phyloP scores from a whole-genome alignment of 1,284 basidiomycete genomes.

The Heterobasidion parviporum region DNA sequence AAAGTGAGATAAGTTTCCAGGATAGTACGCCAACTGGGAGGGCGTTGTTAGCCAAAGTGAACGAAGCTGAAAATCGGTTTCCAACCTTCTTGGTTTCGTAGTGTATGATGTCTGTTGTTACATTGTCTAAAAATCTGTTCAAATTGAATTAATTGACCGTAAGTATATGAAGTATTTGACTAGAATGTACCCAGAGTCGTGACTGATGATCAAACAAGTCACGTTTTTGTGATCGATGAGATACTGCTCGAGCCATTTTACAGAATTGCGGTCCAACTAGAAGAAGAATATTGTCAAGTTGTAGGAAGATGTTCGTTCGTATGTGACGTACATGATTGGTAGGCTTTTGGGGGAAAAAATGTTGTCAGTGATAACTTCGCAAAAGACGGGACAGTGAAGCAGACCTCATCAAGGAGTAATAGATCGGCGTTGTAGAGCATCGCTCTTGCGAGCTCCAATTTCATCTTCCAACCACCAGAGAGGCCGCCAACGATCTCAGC shows the following conservation, averaged over 20 bases:
- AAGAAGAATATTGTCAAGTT: constrained; percentile 8
- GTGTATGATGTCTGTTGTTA: constrained; percentile 98
- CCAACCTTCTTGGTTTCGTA: constrained; percentile 89
- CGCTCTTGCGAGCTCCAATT: constrained; percentile 86
- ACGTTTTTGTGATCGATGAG: constrained; percentile 74
- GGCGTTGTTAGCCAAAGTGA: constrained; percentile 6
- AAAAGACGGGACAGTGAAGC: constrained; percentile 3
- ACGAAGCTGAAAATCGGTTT: not conserved
- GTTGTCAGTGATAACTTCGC: not conserved
- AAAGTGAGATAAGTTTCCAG: constrained; percentile 89
- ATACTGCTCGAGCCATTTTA: constrained; percentile 92
- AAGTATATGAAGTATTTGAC: constrained; percentile 3
- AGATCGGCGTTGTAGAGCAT: constrained; percentile 97
- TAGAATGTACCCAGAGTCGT: constrained; percentile 82
- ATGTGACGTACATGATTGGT: constrained; percentile 77
- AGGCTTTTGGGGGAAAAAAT: constrained; percentile 47
- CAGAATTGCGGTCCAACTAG: constrained; percentile 83
- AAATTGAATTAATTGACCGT: not conserved
- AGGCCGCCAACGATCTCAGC: constrained; percentile 81
- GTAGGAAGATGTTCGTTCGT: not conserved
- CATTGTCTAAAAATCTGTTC: constrained; percentile 85
- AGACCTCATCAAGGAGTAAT: constrained; percentile 79
- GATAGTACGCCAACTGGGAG: constrained; percentile 83
- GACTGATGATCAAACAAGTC: constrained; percentile 94
- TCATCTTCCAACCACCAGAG: constrained; percentile 99